These are phyloP conservation scores for Cryptosporidium andersoni DNA, from an alignment of 169 alveolate genomes.

Conservation along the genomic window DNA sequence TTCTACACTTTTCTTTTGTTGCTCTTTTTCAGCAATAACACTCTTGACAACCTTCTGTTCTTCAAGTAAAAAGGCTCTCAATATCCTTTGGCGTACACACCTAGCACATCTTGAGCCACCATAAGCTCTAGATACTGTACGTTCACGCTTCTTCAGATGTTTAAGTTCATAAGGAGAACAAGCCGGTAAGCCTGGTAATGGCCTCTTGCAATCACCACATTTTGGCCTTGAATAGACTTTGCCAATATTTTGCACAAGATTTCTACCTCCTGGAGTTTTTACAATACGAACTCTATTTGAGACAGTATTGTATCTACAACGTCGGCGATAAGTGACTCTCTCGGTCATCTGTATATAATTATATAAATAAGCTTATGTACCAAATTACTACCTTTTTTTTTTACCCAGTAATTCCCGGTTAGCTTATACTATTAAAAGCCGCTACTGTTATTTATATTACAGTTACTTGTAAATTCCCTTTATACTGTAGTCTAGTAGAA, in stretches of 20 bases:
- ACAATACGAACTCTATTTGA: conserved; percentile 87
- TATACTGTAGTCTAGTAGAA: too few species aligned
- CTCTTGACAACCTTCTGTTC: conserved; percentile 89
- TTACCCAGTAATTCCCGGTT: too few species aligned
- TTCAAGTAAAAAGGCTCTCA: conserved; percentile 90
- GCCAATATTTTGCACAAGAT: conserved; percentile 77
- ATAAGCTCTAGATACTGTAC: conserved; percentile 83
- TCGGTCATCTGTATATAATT: conserved; percentile 78
- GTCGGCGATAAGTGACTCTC: conserved; percentile 88
- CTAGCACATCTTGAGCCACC: conserved; percentile 78
- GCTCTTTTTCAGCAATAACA: conserved; percentile 80
- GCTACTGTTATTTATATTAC: too few species aligned
- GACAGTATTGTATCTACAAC: conserved; percentile 85
- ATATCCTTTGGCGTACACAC: conserved; percentile 82
- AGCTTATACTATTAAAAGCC: too few species aligned
- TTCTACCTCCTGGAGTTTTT: conserved; percentile 88
- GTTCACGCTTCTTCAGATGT: conserved; percentile 71
- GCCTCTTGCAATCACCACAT: conserved; percentile 81
- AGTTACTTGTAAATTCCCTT: too few species aligned
- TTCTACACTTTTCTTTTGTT: conserved; percentile 77
- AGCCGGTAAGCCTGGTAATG: conserved; percentile 82
- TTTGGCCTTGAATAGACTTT: conserved; percentile 80
- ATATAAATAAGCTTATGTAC: too few species aligned
- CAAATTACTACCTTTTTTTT: too few species aligned
- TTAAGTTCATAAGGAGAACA: conserved; percentile 78